Evolutionary conservation across 257 asterid genomes (phyloP), one percentile per base, ranked within the genome.

Genomic region (Plectranthus barbatus): DNA sequence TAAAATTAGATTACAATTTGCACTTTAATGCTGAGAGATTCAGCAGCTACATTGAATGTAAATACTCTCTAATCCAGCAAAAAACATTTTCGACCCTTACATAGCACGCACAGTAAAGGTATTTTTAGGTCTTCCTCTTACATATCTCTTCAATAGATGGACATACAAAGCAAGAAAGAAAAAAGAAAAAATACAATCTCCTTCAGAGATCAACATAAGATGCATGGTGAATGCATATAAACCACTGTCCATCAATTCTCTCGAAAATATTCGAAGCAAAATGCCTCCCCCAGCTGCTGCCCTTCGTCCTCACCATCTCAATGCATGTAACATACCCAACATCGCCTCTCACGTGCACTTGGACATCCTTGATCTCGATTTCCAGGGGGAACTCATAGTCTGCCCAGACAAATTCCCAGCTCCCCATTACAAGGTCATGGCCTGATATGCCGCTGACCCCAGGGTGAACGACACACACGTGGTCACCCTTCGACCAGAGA

Each of bases 341-440:
- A 10, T 82, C 95, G 0, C 94, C 95, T 66, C 83, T 85, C 29
- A 85, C 86, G 17, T 85, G 95, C 51, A 83, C 94, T 70, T 84
- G 91, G 11, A 76, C 94, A 60, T 90, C 97, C 87, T 79, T 85
- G 9, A 76, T 78, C 80, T 93, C 96, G 1, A 90, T 90, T 31
- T 89, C 86, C 7, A 93, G 80, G 0, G 99, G 96, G 58, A 93
- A 90, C 46, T 90, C 97, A 19, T 89, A 90, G 56, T 93, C 99
- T 1, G 97, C 99, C 99, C 97, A 90, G 19, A 93, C 97, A 20
- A 87, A 86, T 53, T 89, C 99, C 99, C 97, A 89, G 75, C 97
- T 89, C 23, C 99, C 99, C 99, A 92, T 92, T 36, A 92, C 81
- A 31, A 89, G 95, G 70, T 92, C 99, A 60, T 92, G 59, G 4